Base-by-base conservation (phyloP, 75 land plant genomes). In the Adiantum capillusveneris region DNA sequence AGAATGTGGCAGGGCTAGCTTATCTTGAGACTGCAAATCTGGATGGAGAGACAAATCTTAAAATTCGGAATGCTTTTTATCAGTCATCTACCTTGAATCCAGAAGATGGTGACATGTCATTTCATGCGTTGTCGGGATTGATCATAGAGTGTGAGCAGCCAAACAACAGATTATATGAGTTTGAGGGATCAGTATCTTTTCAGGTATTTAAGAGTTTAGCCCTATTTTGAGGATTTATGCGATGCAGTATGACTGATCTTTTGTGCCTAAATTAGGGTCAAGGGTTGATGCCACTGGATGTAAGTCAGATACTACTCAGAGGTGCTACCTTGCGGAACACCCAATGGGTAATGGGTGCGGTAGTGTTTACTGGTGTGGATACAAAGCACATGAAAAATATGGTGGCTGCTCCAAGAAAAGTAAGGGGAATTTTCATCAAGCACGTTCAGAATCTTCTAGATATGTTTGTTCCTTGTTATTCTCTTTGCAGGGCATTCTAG, bases 61-160 rank as follows among this genome's bases (percentile, higher is more conserved):
- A 73, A 55, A 25, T 67, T 41, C 69, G 58, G 43, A 67, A 62
- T 54, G 55, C 76, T 28, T 59, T 73, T 26, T 73, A 73, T 19
- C 53, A 64, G 24, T 31, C 45, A 60, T 52, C 61, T 9, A 18
- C 64, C 24, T 60, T 29, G 29, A 66, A 27, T 21, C 56, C 62
- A 41, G 53, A 73, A 26, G 75, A 68, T 17, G 75, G 61, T 29
- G 64, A 73, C 39, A 61, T 60, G 59, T 73, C 76, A 31, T 44
- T 68, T 28, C 12, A 60, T 53, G 62, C 62, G 18, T 73, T 73
- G 34, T 64, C 76, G 11, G 76, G 69, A 21, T 25, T 73, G 44
- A 59, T 44, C 1, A 73, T 73, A 14, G 59, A 73, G 25, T 73
- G 76, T 46, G 76, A 73, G 65, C 71, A 39, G 14, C 76, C 76